These are phyloP conservation scores for Neurospora sp. DNA, from an alignment of 495 filamentous ascomycete genomes.

Conservation along the genomic window DNA sequence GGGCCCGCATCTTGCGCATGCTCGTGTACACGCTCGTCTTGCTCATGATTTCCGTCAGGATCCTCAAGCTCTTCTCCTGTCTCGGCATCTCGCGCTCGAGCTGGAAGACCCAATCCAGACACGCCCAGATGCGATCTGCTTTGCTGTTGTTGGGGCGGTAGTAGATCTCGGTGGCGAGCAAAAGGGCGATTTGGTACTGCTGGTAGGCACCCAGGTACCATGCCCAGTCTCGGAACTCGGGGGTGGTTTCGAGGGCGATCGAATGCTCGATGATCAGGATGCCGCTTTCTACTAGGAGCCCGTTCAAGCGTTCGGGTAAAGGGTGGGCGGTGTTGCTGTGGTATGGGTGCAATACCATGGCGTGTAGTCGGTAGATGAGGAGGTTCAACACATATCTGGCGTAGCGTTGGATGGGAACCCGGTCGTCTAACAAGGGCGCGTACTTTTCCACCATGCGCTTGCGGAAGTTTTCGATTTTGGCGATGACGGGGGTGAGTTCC, in stretches of 20 bases:
- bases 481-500: constrained; percentile 43
- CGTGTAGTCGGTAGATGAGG: constrained; percentile 49
- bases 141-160: constrained; percentile 44
- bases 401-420: constrained; percentile 47
- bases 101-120: constrained; percentile 61
- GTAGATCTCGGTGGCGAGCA: constrained; percentile 45
- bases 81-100: constrained; percentile 38
- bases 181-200: constrained; percentile 45
- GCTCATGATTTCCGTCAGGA: constrained; percentile 30
- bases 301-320: constrained; percentile 34
- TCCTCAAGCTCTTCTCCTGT: constrained; percentile 27
- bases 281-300: constrained; percentile 41
- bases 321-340: constrained; percentile 45
- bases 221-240: constrained; percentile 39
- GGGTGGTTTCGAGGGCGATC: constrained; percentile 47
- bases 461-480: constrained; percentile 53
- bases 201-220: constrained; percentile 49
- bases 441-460: constrained; percentile 50
- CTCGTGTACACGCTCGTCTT: constrained; percentile 32
- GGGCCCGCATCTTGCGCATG: constrained; percentile 38
- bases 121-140: constrained; percentile 56
- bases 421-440: constrained; percentile 44
- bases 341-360: constrained; percentile 57
- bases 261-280: constrained; percentile 49
- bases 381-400: constrained; percentile 51